Base-by-base conservation (phyloP, 179 eudicot genomes). In the Silene vulgaris region DNA sequence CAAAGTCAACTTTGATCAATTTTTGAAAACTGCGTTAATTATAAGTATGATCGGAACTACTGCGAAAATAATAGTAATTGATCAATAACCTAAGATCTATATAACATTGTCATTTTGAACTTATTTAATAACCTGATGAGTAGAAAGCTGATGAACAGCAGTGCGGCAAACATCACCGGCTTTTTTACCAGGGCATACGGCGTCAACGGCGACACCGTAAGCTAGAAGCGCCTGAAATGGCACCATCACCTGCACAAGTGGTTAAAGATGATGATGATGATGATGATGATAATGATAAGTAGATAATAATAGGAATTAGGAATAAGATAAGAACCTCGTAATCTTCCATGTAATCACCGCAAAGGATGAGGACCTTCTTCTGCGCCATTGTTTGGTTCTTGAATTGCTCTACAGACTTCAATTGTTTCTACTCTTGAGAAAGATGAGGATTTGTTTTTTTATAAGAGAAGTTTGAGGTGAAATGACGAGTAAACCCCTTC, bases 341-440 rank as follows among this genome's bases (percentile, higher is more conserved):
- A 72, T 94, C 98, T 77, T 94, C 98, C 86, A 92, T 85, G 87
- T 83, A 95, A 79, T 95, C 99, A 66, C 99, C 97, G 75, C 97
- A 89, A 28, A 92, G 64, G 14, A 95, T 72, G 77, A 95, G 87
- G n/a, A 92, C 97, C 43, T 71, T 83, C 67, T 84, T 91, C 73
- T 74, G 65, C 69, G 77, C 77, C 80, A 81, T 81, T 81, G 30
- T 61, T 35, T 21, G 30, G 50, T 35, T 21, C 1, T 63, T 6
- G n/a, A 40, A 9, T 48, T 48, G 13, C 3, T 45, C 14, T 48
- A 11, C 3, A 48, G 16, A 48, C 3, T 50, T 50, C 56, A 50
- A 50, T 14, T 50, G 56, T 9, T 50, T 35, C 8, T 35, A 3
- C 32, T 29, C 26, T 23, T 23, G 26, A 23, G 26, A 23, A n/a